phyloP scores from a whole-genome alignment of 352 stramenopile genomes.

The Peronospora belbahrii region DNA sequence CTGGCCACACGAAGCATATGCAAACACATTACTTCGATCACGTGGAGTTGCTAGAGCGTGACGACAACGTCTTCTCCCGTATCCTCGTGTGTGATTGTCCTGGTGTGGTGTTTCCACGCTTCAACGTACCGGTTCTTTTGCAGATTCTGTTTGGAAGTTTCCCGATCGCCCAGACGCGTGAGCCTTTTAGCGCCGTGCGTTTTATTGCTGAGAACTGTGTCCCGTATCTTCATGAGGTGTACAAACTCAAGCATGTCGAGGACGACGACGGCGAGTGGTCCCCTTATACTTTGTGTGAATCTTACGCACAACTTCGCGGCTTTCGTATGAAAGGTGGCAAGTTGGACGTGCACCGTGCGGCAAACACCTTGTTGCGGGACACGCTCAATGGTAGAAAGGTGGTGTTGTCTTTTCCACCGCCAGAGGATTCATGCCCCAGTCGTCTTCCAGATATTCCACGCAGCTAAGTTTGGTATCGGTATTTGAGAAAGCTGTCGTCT shows the following conservation, averaged over 20 bases:
- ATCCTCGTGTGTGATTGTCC: constrained; percentile 72
- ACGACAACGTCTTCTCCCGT: constrained; percentile 17
- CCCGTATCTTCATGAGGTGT: constrained; percentile 62
- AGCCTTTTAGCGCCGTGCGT: constrained; percentile 78
- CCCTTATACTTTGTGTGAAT: constrained; percentile 67
- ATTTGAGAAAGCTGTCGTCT: no score
- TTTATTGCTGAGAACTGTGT: constrained; percentile 81
- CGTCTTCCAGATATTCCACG: background rate
- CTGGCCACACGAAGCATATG: constrained; percentile 75
- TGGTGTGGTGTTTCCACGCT: constrained; percentile 71
- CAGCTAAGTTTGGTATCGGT: background rate
- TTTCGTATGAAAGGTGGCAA: constrained; percentile 71
- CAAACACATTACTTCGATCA: constrained; percentile 74
- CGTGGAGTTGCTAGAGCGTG: constrained; percentile 40
- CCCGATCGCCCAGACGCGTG: constrained; percentile 77
- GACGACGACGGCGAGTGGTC: constrained; percentile 61
- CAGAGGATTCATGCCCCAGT: background rate
- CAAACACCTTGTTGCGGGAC: constrained; percentile 66
- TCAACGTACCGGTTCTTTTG: constrained; percentile 55
- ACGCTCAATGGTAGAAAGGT: constrained; percentile 79
- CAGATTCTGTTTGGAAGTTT: constrained; percentile 82
- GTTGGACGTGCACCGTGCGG: constrained; percentile 65
- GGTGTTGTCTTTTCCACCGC: constrained; percentile 68
- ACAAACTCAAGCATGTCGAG: constrained; percentile 71
- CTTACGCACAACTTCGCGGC: constrained; percentile 63